phyloP scores from a whole-genome alignment of 1,284 basidiomycete genomes.

The Leccinum glutinopallens region DNA sequence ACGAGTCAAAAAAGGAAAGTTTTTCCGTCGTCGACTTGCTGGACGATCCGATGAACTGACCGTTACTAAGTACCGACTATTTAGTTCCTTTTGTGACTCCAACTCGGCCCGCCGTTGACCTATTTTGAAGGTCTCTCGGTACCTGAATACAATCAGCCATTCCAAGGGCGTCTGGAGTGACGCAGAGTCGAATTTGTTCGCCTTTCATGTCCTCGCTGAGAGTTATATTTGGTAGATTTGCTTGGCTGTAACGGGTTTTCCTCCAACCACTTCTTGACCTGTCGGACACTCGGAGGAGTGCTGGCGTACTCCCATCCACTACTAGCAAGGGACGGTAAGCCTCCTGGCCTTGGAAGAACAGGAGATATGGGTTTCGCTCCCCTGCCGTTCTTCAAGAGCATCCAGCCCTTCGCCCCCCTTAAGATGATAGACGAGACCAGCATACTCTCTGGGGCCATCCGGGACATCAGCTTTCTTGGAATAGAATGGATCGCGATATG shows the following conservation, averaged over 20 bases:
- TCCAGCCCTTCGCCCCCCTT: slow-evolving; percentile 59
- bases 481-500: slow-evolving; percentile 82
- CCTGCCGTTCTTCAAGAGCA: slow-evolving; percentile 55
- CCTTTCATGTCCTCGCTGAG: too few species aligned
- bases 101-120: too few species aligned
- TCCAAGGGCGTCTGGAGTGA: too few species aligned
- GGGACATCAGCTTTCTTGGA: slow-evolving; percentile 76
- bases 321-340: slow-evolving; percentile 11
- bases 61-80: too few species aligned
- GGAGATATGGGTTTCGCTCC: slow-evolving; percentile 16
- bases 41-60: too few species aligned
- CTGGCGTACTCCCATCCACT: slow-evolving; percentile 80
- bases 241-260: slow-evolving; percentile 26
- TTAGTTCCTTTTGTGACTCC: too few species aligned
- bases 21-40: too few species aligned
- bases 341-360: slow-evolving; percentile 5
- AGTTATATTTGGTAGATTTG: slow-evolving; percentile 37
- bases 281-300: slow-evolving; percentile 58
- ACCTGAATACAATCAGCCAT: too few species aligned
- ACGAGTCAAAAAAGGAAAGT: too few species aligned
- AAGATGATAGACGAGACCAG: slow-evolving; percentile 74
- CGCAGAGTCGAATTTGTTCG: too few species aligned
- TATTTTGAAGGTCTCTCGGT: too few species aligned
- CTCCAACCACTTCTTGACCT: slow-evolving; percentile 56
- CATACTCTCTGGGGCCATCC: slow-evolving; percentile 72